phyloP scores from a whole-genome alignment of 106 monocot genomes.

The Dendrobium huoshanense region DNA sequence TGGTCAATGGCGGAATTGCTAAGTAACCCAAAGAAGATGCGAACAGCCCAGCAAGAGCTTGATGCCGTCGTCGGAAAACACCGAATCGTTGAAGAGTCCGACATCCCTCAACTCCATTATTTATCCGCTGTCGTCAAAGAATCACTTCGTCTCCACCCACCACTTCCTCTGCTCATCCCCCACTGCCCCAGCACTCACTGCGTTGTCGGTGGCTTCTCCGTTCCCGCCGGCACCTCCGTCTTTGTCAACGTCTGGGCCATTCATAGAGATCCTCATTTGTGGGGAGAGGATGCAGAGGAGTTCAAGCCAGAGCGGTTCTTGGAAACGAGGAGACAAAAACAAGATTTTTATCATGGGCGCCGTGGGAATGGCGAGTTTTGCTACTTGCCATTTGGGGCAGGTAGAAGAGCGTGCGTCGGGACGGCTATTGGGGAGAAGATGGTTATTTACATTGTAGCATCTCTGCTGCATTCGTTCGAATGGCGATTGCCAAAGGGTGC shows the following conservation, averaged over 20 bases:
- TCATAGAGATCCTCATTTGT: slow-evolving; percentile 4
- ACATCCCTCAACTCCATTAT: slow-evolving; percentile 7
- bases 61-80: not conserved
- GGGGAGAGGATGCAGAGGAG: not conserved
- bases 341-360: slow-evolving; percentile 1
- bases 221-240: not conserved
- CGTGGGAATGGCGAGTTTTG: slow-evolving; percentile 14
- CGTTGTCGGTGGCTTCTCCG: not conserved
- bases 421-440: not conserved
- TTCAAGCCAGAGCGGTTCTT: slow-evolving; percentile 38
- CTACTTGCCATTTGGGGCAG: slow-evolving; percentile 14
- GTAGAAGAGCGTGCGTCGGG: slow-evolving; percentile 21
- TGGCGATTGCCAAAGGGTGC: slow-evolving; percentile 14
- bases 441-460: not conserved
- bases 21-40: slow-evolving; percentile 17
- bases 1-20: slow-evolving; percentile 36
- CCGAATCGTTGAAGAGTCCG: slow-evolving; percentile 5
- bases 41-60: slow-evolving; percentile 27
- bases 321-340: no score
- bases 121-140: slow-evolving; percentile 5
- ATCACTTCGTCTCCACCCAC: slow-evolving; percentile 10
- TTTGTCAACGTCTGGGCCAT: slow-evolving; percentile 9
- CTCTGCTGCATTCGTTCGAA: slow-evolving; percentile 15
- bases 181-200: not conserved
- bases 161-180: slow-evolving; percentile 9